Evolutionary conservation across 495 filamentous ascomycete species (phyloP).

Genomic region (Platismatia glauca): DNA sequence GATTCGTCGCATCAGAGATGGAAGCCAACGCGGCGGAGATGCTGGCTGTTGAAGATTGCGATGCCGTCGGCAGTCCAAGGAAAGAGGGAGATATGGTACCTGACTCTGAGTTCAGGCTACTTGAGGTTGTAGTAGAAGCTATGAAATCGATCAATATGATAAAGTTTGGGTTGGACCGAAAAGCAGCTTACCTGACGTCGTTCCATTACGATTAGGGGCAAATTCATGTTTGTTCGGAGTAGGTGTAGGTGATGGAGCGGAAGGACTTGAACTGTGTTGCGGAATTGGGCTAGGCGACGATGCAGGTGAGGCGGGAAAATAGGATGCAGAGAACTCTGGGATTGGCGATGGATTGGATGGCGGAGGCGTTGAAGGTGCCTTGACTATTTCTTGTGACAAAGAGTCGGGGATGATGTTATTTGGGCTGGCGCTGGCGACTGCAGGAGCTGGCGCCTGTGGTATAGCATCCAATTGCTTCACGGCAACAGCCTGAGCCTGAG

Average conservation of each 20-base stretch:
- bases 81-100: not conserved
- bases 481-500: constrained; percentile 3
- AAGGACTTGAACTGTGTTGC: not conserved
- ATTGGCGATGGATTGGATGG: constrained; percentile 16
- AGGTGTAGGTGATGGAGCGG: constrained; percentile 3
- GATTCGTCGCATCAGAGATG: not conserved
- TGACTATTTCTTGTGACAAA: constrained; percentile 22
- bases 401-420: constrained; percentile 12
- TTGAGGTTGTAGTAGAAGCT: constrained; percentile 5
- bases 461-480: constrained; percentile 9
- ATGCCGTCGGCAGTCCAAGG: constrained; percentile 1
- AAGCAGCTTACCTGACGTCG: constrained; percentile 10
- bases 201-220: not conserved
- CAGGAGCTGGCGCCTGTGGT: constrained; percentile 9
- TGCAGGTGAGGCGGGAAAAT: constrained; percentile 11
- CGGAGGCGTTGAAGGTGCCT: constrained; percentile 20
- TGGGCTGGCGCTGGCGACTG: constrained; percentile 3
- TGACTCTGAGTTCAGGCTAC: constrained; percentile 1
- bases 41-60: constrained; percentile 10
- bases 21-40: not conserved
- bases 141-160: not conserved
- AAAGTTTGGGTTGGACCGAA: not conserved
- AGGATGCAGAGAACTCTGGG: constrained; percentile 1
- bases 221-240: constrained; percentile 6
- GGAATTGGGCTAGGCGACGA: constrained; percentile 6